Percentiles rank a stretch among this genome's conserved stretches.
phyloP scores from a whole-genome alignment of 805 yeast genomes.

The Priceomyces fermenticarens region DNA sequence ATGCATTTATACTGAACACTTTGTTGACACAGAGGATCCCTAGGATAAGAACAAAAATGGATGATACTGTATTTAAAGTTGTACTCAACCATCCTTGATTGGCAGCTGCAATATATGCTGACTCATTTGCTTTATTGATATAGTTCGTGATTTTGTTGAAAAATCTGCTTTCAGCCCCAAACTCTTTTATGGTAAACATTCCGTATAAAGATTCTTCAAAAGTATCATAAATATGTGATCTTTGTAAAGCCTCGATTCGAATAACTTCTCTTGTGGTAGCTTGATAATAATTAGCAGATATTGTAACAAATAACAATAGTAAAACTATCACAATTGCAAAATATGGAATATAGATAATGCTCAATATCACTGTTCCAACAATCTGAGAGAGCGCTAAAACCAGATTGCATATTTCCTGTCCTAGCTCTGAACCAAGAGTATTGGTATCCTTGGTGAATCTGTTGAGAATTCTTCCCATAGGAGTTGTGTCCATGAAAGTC shows the following conservation, averaged over 20 bases:
- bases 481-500: conserved; percentile 42
- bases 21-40: conserved; percentile 57
- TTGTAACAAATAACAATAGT: conserved; percentile 37
- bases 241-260: conserved; percentile 45
- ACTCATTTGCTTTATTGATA: conserved; percentile 49
- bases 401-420: conserved; percentile 41
- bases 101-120: conserved; percentile 48
- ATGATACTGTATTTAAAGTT: conserved; percentile 49
- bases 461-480: conserved; percentile 42
- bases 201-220: conserved; percentile 50
- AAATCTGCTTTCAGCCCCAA: conserved; percentile 30
- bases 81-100: conserved; percentile 65
- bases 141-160: conserved; percentile 41
- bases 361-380: conserved; percentile 40
- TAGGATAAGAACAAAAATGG: conserved; percentile 49
- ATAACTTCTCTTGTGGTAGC: conserved; percentile 48
- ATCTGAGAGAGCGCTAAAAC: conserved; percentile 39
- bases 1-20: conserved; percentile 53
- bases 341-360: conserved; percentile 52
- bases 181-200: conserved; percentile 43
- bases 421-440: conserved; percentile 43
- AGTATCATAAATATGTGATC: conserved; percentile 48
- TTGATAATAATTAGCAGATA: conserved; percentile 42
- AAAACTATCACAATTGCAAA: conserved; percentile 55
- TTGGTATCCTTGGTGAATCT: conserved; percentile 46